A percentile compares a stretch with the other conserved stretches of the same genome.
These are phyloP conservation scores for Plasmodium fragile DNA, from an alignment of 169 alveolate species.

Conservation along the genomic window DNA sequence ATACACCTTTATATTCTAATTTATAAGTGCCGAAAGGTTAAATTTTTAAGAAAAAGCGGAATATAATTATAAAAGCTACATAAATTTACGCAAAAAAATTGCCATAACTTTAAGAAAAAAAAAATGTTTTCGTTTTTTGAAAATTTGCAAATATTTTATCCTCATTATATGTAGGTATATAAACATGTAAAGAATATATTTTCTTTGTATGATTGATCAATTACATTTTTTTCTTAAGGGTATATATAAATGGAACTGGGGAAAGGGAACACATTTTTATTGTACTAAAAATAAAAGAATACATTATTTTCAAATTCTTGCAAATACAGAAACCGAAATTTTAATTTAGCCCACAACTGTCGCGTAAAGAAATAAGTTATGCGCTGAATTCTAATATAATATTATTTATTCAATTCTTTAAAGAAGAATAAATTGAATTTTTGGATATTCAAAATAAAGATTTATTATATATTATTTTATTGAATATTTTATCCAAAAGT, in stretches of 20 bases:
- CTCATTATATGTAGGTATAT: not conserved
- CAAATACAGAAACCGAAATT: not conserved
- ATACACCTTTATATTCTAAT: not conserved
- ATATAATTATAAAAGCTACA: not conserved
- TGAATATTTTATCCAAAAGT: not conserved
- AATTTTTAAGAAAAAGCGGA: not conserved
- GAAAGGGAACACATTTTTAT: not conserved
- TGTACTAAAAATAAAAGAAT: no score
- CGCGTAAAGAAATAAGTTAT: not conserved
- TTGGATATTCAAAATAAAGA: not conserved
- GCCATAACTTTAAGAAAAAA: not conserved
- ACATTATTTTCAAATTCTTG: not conserved
- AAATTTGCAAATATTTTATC: not conserved
- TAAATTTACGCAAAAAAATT: not conserved
- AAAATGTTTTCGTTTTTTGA: not conserved
- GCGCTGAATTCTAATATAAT: not conserved
- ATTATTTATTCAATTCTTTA: not conserved
- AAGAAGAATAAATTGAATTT: not conserved
- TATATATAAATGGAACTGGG: not conserved
- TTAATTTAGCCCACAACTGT: not conserved
- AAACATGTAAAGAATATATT: not conserved
- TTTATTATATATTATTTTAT: not conserved
- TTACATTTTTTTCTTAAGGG: no score
- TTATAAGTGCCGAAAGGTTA: not conserved
- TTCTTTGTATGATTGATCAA: not conserved